Conservation (phyloP, 305 asterid genomes). For the Fraxinus baroniana region DNA sequence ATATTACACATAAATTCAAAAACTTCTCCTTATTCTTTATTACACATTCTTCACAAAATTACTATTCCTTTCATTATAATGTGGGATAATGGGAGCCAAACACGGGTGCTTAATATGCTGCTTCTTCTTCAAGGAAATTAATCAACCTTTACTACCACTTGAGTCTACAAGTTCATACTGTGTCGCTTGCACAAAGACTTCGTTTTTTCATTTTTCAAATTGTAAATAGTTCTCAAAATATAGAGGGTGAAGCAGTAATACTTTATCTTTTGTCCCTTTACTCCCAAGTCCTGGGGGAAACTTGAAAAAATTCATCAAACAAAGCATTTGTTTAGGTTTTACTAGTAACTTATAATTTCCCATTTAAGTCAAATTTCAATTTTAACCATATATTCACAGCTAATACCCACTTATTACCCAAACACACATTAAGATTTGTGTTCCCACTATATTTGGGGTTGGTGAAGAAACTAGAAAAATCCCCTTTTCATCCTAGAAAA, state of each 20-base stretch:
- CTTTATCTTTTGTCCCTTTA: neutral
- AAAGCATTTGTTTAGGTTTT: neutral
- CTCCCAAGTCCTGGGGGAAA: constrained; percentile 28
- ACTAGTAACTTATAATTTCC: neutral
- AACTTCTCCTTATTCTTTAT: no score
- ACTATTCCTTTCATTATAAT: no score
- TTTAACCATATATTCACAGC: neutral
- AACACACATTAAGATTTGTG: neutral
- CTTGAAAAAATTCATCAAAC: neutral
- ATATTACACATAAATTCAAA: no score
- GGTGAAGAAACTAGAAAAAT: neutral
- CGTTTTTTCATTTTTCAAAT: neutral
- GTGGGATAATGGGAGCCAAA: no score
- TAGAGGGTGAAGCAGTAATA: neutral
- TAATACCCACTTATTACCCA: neutral
- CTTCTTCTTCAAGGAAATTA: neutral
- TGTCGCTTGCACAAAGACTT: neutral
- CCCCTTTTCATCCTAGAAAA: neutral
- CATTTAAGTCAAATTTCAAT: neutral
- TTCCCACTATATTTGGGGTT: neutral
- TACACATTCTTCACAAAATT: no score
- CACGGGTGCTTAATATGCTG: neutral
- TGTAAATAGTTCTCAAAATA: neutral
- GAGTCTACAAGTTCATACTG: neutral
- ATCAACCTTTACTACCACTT: neutral